Conservation (phyloP, 2,329 filamentous ascomycete species). For the Colletotrichum somersetense region DNA sequence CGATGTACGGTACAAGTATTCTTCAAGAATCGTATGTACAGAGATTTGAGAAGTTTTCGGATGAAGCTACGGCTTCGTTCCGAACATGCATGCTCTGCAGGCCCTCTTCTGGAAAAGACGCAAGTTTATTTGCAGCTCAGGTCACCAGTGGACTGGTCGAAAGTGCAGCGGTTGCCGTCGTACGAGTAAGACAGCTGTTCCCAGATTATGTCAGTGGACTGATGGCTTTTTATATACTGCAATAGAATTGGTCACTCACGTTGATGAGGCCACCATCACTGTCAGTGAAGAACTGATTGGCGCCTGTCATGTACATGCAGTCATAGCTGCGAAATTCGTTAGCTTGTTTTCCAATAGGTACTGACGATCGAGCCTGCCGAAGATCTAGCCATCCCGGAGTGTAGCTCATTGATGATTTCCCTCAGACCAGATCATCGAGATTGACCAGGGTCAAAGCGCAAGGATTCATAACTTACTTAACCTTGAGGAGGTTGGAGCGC, state of each 20-base stretch:
- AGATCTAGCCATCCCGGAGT: background rate
- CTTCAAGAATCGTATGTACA: background rate
- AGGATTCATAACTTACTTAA: conserved; percentile 1
- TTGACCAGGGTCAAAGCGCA: too few relatives aligned
- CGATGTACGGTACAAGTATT: background rate
- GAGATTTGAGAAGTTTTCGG: background rate
- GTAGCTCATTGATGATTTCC: background rate
- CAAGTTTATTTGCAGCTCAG: conserved; percentile 13
- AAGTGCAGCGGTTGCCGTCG: conserved; percentile 18
- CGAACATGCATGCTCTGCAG: background rate
- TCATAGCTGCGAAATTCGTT: conserved; percentile 19
- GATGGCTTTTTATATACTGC: background rate
- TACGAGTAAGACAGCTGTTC: conserved; percentile 18
- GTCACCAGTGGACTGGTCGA: conserved; percentile 10
- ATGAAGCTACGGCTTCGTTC: background rate
- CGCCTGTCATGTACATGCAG: conserved; percentile 41
- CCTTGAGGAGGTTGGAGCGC: conserved; percentile 18
- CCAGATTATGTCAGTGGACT: background rate
- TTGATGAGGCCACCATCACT: conserved; percentile 43
- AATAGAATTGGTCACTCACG: background rate
- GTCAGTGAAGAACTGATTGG: conserved; percentile 40
- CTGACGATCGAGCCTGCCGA: background rate
- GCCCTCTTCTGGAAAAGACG: background rate
- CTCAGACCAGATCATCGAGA: background rate
- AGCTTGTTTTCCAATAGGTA: background rate